Evolutionary conservation across 768 basidiomycete genomes (phyloP).

Genomic region (Exidia glandulosa): DNA sequence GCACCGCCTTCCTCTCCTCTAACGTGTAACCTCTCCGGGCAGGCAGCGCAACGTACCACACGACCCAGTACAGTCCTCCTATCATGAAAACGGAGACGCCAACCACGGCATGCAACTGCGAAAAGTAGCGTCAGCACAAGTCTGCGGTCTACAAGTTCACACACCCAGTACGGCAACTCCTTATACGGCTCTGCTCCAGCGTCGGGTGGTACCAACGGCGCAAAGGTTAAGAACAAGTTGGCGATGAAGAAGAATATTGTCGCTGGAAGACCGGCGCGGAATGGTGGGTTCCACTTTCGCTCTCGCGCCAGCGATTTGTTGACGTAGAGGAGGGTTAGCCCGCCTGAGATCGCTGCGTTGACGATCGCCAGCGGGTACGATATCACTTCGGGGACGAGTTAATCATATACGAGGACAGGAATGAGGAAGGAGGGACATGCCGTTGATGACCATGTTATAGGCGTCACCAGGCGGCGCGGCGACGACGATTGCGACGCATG

Average conservation of each 20-base stretch:
- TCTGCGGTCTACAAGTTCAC: no score
- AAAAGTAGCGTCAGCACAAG: no score
- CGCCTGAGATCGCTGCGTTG: conserved; percentile 49
- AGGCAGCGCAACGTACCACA: conserved; percentile 42
- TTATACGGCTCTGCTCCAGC: conserved; percentile 39
- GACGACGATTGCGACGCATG: conserved; percentile 44
- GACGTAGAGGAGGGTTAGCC: conserved; percentile 49
- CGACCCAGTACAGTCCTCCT: conserved; percentile 47
- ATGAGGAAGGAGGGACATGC: conserved; percentile 13
- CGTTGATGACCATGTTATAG: conserved; percentile 57
- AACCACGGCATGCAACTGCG: conserved; percentile 39
- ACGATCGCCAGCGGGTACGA: conserved; percentile 49
- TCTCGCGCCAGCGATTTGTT: conserved; percentile 23
- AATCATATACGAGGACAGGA: no score
- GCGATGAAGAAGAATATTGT: conserved; percentile 49
- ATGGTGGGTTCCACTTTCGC: conserved; percentile 56
- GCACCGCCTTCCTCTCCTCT: conserved; percentile 5
- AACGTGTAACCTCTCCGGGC: conserved; percentile 36
- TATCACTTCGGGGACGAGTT: conserved; percentile 27
- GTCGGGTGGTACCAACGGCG: conserved; percentile 53
- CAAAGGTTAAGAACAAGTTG: conserved; percentile 51
- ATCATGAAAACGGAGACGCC: conserved; percentile 36
- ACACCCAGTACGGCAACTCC: conserved; percentile 59
- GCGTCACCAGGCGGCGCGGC: conserved; percentile 62
- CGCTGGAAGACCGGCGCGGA: conserved; percentile 38